Evolutionary conservation across 2,329 filamentous ascomycete genomes (phyloP), one percentile per base, ranked within the genome.

Genomic region (Neodidymelliopsis sp.): DNA sequence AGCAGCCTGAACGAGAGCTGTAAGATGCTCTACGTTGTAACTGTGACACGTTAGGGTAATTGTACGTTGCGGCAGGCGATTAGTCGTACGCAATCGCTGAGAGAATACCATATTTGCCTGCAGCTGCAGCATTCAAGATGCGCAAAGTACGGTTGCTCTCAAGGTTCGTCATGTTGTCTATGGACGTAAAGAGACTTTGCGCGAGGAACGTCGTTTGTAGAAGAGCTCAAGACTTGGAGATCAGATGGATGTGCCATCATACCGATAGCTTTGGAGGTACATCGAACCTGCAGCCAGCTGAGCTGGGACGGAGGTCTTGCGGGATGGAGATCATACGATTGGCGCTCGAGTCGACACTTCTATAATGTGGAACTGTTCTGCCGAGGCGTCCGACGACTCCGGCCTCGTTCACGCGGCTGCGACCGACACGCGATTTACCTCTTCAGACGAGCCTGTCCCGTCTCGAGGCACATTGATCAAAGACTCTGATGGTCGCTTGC

Each of bases 91-190:
- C 68, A 22, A 73, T 70, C 5, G 70, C 68, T 55, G 79, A 81
- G 2, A 83, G 79, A 20, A 86, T 80, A 33, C 79, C 83, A 58
- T 86, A 86, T 27, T 80, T 77, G 58, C 80, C 80, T 30, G 73
- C 69, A 33, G 77, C 74, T 33, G 84, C 84, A 33, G 79, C 79
- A 60, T 83, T 76, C 57, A 86, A 78, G 59, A 86, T 84, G 13
- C 62, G 60, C 10, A 72, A 16, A 5, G 69, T 72, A 23, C 69
- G 62, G 40, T 72, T 72, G 1, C 54, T 39, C 28, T 56, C 44
- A 5, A 44, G 36, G 22, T 29, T 23, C 13, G 48, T 31, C 63
- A 66, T 67, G 20, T 20, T 48, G 25, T 16, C 1, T 33, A 12
- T 48, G 20, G 10, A 31, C 5, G 27, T 15, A 19, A 15, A 18